Conservation (phyloP, 2,329 filamentous ascomycete species). For the Colletotrichum neosansevieriae region DNA sequence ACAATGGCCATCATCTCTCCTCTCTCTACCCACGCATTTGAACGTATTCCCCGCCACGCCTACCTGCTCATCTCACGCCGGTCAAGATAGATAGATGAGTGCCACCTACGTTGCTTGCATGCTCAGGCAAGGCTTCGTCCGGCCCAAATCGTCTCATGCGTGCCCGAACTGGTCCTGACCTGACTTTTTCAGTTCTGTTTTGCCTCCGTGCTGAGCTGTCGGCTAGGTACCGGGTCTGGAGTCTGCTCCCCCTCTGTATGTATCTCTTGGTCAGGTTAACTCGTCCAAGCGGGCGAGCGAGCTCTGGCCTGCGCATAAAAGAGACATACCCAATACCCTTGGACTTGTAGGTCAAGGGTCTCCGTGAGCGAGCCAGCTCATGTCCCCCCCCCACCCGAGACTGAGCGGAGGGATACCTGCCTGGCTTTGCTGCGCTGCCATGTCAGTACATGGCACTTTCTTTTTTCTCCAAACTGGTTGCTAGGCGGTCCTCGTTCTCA, state of each 20-base stretch:
- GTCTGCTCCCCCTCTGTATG: neutral
- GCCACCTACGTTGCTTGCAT: conserved; percentile 37
- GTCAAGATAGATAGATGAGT: conserved; percentile 2
- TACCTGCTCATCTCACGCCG: conserved; percentile 24
- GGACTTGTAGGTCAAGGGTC: conserved; percentile 32
- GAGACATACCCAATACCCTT: conserved; percentile 35
- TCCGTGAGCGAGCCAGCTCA: conserved; percentile 30
- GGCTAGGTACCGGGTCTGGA: conserved; percentile 18
- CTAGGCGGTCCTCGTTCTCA: conserved; percentile 22
- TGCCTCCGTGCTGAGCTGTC: conserved; percentile 27
- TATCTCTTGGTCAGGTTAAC: conserved; percentile 21
- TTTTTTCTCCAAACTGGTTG: conserved; percentile 28
- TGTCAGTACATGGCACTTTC: conserved; percentile 27
- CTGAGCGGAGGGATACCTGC: conserved; percentile 48
- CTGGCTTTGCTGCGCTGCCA: conserved; percentile 42
- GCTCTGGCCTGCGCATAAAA: conserved; percentile 23
- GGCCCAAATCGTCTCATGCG: conserved; percentile 32
- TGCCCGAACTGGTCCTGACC: conserved; percentile 19
- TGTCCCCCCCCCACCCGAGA: conserved; percentile 46
- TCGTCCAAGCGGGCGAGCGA: conserved; percentile 36
- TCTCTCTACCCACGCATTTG: conserved; percentile 1
- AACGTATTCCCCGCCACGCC: conserved; percentile 6
- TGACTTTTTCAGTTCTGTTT: conserved; percentile 13
- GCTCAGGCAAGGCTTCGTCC: conserved; percentile 30
- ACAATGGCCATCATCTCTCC: conserved; percentile 6